These are phyloP conservation scores for Phialophora tarda DNA, from an alignment of 2,329 filamentous ascomycete species.

Conservation along the genomic window DNA sequence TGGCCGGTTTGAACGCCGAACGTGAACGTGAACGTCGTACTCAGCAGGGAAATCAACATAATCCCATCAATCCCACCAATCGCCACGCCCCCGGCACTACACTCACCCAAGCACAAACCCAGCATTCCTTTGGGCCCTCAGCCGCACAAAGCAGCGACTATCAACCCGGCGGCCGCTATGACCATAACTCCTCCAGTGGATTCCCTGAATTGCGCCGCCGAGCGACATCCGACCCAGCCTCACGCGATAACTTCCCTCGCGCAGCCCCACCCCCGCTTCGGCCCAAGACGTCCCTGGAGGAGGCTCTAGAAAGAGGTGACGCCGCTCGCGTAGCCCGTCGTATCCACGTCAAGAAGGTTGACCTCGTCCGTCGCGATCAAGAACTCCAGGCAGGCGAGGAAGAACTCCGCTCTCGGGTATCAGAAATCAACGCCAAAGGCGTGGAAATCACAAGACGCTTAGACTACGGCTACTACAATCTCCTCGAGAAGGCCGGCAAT, in stretches of 20 bases:
- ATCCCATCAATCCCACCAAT: conserved; percentile 4
- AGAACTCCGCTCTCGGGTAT: conserved; percentile 33
- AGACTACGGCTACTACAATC: conserved; percentile 56
- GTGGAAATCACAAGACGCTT: conserved; percentile 54
- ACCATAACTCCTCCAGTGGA: conserved; percentile 11
- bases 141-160: conserved; percentile 21
- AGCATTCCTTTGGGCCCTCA: conserved; percentile 25
- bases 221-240: conserved; percentile 23
- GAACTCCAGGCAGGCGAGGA: conserved; percentile 35
- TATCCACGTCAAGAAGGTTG: conserved; percentile 28
- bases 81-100: neutral
- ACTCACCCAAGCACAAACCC: conserved; percentile 5
- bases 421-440: conserved; percentile 31
- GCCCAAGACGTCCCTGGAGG: conserved; percentile 31
- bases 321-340: conserved; percentile 29
- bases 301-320: conserved; percentile 30
- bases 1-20: conserved; percentile 33
- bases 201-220: conserved; percentile 21
- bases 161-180: conserved; percentile 26
- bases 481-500: conserved; percentile 52
- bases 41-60: conserved; percentile 3
- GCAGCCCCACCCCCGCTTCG: conserved; percentile 17
- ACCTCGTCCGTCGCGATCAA: conserved; percentile 24
- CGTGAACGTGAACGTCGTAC: conserved; percentile 29
- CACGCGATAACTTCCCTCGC: conserved; percentile 10